Evolutionary conservation across 805 yeast species (phyloP).

Genomic region (Barnettozyma sp.): DNA sequence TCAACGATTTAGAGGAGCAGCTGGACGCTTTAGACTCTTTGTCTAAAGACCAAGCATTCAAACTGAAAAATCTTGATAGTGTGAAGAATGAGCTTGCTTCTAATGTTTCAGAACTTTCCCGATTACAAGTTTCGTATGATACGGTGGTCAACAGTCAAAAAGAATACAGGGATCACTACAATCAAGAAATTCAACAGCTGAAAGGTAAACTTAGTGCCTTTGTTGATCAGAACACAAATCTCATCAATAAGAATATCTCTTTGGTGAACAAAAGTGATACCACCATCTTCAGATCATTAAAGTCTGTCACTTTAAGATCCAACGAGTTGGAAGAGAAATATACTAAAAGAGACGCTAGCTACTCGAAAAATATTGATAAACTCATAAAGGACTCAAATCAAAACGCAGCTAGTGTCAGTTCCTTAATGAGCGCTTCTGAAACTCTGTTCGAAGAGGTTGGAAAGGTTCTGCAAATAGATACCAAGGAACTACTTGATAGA

Average conservation of each 20-base stretch:
- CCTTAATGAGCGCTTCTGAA: slow-evolving; percentile 40
- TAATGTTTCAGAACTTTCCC: slow-evolving; percentile 45
- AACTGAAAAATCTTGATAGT: slow-evolving; percentile 42
- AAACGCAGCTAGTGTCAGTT: slow-evolving; percentile 43
- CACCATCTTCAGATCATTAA: slow-evolving; percentile 42
- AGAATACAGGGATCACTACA: slow-evolving; percentile 45
- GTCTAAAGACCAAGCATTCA: slow-evolving; percentile 43
- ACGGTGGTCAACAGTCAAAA: slow-evolving; percentile 44
- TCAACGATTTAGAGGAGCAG: slow-evolving; percentile 58
- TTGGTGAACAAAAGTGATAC: slow-evolving; percentile 39
- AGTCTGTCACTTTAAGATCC: slow-evolving; percentile 40
- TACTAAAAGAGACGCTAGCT: slow-evolving; percentile 37
- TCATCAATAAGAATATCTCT: slow-evolving; percentile 31
- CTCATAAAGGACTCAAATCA: slow-evolving; percentile 38
- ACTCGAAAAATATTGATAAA: slow-evolving; percentile 36
- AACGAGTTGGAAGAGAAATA: slow-evolving; percentile 44
- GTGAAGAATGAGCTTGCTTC: slow-evolving; percentile 43
- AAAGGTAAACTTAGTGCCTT: slow-evolving; percentile 32
- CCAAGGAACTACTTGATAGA: slow-evolving; percentile 17
- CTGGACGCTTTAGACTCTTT: slow-evolving; percentile 39
- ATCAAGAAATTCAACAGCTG: slow-evolving; percentile 35
- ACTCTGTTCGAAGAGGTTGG: slow-evolving; percentile 37
- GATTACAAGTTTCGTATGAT: slow-evolving; percentile 53
- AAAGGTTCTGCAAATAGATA: slow-evolving; percentile 26
- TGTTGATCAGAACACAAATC: slow-evolving; percentile 31